phyloP scores from a whole-genome alignment of 176 grass and related monocot genomes.

The Oryza coarctata region DNA sequence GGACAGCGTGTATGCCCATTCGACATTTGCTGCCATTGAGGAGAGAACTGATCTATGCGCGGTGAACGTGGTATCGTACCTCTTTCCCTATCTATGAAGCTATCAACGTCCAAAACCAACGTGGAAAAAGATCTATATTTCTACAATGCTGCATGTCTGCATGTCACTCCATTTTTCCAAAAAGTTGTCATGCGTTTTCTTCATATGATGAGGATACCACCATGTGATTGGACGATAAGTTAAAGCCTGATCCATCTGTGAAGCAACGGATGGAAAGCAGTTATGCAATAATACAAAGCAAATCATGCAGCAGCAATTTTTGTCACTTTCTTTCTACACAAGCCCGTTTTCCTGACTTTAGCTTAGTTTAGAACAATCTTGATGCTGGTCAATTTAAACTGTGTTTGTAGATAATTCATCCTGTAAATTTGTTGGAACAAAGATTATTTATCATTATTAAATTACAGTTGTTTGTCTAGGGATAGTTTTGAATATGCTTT shows the following conservation, averaged over 20 bases:
- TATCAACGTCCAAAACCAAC: neutral
- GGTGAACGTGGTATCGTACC: constrained; percentile 61
- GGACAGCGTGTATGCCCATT: constrained; percentile 48
- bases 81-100: neutral
- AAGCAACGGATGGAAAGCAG: constrained; percentile 6
- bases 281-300: neutral
- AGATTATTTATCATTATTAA: neutral
- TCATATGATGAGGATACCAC: neutral
- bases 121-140: neutral
- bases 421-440: neutral
- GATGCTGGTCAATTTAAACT: neutral
- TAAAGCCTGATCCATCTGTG: neutral
- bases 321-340: neutral
- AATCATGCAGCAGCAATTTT: neutral
- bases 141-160: neutral
- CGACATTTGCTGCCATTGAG: constrained; percentile 46
- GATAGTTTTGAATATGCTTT: neutral
- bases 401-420: neutral
- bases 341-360: neutral
- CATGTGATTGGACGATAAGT: neutral
- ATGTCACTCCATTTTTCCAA: neutral
- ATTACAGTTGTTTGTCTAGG: neutral
- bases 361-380: neutral
- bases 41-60: constrained; percentile 51
- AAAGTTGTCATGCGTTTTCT: neutral